Conservation (phyloP, 2,329 filamentous ascomycete species). For the Ceratocystis albifundus region DNA sequence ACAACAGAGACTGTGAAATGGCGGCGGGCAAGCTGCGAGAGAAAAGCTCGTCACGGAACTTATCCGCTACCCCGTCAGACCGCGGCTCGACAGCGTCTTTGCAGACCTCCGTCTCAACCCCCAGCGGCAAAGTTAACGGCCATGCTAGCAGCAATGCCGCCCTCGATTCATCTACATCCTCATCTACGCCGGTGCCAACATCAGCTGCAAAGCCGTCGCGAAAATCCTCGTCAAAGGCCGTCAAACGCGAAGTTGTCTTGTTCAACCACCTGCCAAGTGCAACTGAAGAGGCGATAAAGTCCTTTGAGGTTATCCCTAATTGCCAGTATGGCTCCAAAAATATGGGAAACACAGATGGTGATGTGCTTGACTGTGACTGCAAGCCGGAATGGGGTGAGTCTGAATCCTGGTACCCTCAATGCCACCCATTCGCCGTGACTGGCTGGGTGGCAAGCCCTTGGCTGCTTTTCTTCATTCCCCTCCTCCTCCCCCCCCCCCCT, state of each 20-base stretch:
- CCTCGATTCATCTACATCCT: slow-evolving; percentile 35
- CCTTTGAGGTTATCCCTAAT: slow-evolving; percentile 70
- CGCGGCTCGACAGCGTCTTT: slow-evolving; percentile 33
- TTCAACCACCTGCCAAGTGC: slow-evolving; percentile 67
- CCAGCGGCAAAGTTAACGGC: slow-evolving; percentile 25
- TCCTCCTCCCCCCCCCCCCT: neutral
- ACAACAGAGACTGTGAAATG: neutral
- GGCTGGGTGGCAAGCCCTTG: neutral
- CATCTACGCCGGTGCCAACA: too few species aligned
- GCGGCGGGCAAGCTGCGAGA: neutral
- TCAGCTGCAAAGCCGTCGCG: slow-evolving; percentile 49
- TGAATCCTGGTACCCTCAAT: slow-evolving; percentile 14
- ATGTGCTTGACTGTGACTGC: slow-evolving; percentile 87
- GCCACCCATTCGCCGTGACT: neutral
- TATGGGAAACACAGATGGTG: slow-evolving; percentile 83
- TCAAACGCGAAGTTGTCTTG: slow-evolving; percentile 50
- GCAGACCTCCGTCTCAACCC: slow-evolving; percentile 33
- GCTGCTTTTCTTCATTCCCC: neutral
- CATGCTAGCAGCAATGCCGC: slow-evolving; percentile 28
- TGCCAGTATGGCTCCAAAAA: slow-evolving; percentile 88
- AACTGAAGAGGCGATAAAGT: slow-evolving; percentile 60
- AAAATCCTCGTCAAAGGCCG: slow-evolving; percentile 59
- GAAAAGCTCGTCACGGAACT: slow-evolving; percentile 10
- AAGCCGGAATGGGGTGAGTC: slow-evolving; percentile 85
- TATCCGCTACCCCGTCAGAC: slow-evolving; percentile 10